These are phyloP conservation scores for Aspergillus neotritici DNA, from an alignment of 2,329 filamentous ascomycete genomes.

Conservation along the genomic window DNA sequence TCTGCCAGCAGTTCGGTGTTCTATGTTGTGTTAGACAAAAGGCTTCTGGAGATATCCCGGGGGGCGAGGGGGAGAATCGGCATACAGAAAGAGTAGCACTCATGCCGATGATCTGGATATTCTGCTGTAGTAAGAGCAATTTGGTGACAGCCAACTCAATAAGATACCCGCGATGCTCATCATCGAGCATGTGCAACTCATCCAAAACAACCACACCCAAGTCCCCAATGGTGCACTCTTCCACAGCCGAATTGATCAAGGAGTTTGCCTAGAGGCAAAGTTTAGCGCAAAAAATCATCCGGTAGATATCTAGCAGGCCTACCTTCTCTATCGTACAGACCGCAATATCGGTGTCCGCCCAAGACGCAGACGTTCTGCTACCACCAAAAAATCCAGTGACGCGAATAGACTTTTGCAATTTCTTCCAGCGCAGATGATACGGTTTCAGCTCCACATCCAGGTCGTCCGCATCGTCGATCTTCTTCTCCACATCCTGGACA, in stretches of 20 bases:
- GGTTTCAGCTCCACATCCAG: constrained; percentile 30
- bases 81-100: constrained; percentile 68
- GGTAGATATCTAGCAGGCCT: constrained; percentile 16
- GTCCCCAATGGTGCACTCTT: constrained; percentile 61
- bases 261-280: constrained; percentile 58
- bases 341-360: constrained; percentile 71
- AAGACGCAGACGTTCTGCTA: constrained; percentile 60
- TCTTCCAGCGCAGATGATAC: constrained; percentile 49
- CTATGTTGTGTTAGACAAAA: constrained; percentile 38
- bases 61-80: not conserved
- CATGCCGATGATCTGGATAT: constrained; percentile 70
- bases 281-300: constrained; percentile 4
- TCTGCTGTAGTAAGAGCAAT: constrained; percentile 60
- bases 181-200: constrained; percentile 77
- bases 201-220: constrained; percentile 66
- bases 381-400: constrained; percentile 72
- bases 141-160: constrained; percentile 71
- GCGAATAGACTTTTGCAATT: constrained; percentile 55
- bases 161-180: constrained; percentile 68
- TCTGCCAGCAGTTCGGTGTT: constrained; percentile 63
- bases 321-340: constrained; percentile 75
- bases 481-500: constrained; percentile 54
- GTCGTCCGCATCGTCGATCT: constrained; percentile 29
- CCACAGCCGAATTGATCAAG: constrained; percentile 66
- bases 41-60: too few species aligned